Evolutionary conservation across 129 eudicot genomes (phyloP).

Genomic region (Artemisia argyi): DNA sequence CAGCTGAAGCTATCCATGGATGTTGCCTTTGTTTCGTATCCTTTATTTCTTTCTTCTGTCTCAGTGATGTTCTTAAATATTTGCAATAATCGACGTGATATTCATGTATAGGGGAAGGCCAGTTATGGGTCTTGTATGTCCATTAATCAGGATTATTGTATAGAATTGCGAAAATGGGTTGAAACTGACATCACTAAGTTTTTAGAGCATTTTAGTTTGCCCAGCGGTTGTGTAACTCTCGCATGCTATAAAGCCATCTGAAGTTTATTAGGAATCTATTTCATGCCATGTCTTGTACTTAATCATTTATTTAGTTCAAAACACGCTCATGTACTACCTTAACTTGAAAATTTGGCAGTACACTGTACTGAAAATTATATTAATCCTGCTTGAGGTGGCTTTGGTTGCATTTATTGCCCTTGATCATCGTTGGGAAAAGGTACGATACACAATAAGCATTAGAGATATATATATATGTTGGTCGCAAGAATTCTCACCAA

Average conservation of each 20-base stretch:
- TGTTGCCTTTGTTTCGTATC: conserved; percentile 97
- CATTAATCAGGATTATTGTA: not conserved
- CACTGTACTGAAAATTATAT: conserved; percentile 46
- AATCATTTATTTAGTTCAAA: conserved; percentile 4
- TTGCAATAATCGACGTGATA: not conserved
- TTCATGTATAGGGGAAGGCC: conserved; percentile 3
- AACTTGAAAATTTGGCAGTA: conserved; percentile 51
- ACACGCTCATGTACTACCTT: conserved; percentile 34
- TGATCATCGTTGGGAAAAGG: conserved; percentile 88
- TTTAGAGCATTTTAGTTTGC: not conserved
- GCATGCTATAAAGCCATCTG: not conserved
- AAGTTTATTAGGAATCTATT: not conserved
- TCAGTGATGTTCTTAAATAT: not conserved
- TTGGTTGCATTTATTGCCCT: conserved; percentile 71
- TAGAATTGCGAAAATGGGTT: not conserved
- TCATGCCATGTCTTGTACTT: not conserved
- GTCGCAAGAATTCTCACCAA: conserved; percentile 5
- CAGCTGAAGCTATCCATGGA: conserved; percentile 80
- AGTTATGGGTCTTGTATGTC: not conserved
- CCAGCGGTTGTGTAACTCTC: conserved; percentile 1
- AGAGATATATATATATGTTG: conserved; percentile 6
- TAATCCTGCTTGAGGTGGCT: conserved; percentile 68
- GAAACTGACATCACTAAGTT: not conserved
- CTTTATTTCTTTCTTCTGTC: conserved; percentile 24
- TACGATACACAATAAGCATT: conserved; percentile 17